Evolutionary conservation across 2,329 filamentous ascomycete species (phyloP), one percentile per base, ranked within the genome.

Genomic region (Volutella citrinella): DNA sequence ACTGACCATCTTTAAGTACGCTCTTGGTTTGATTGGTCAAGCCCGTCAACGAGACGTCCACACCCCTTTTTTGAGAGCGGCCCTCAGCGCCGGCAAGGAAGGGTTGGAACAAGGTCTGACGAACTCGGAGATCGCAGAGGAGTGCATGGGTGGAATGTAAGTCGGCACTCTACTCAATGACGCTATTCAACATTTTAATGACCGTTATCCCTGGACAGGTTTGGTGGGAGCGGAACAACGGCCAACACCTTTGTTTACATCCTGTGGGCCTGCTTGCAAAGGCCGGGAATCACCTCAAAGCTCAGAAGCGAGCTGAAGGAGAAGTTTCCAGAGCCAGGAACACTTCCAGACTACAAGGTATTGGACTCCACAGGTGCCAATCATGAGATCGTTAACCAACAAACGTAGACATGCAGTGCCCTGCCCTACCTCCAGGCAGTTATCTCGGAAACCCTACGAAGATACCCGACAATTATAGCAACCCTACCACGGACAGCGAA

Each of bases 111-210:
- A 19, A 22, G 24, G 24, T 10, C 24, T 34, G 7, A 34, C 31
- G 14, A 19, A 28, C 18, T 34, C 31, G 14, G 31, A 34, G 15
- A 15, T 34, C 14, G 31, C 31, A 4, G 31, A 34, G 31, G 31
- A 34, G 22, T 34, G 31, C 31, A 34, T 34, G 31, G 22, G 31
- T 11, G 31, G 31, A 13, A 34, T 34, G 31, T 27, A 27, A 27
- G 31, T 16, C 12, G 19, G 9, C 5, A 7, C 23, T 21, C 13
- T 19, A 4, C 11, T 17, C 16, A 26, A 26, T 26, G 23, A 26
- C 23, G 11, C 16, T 26, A 26, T 26, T n/a, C n/a, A n/a, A n/a
- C n/a, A n/a, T n/a, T n/a, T n/a, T n/a, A n/a, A n/a, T n/a, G n/a
- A n/a, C n/a, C n/a, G n/a, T n/a, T n/a, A n/a, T n/a, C n/a, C n/a